Percentiles rank a stretch among this genome's conserved stretches.
These are phyloP conservation scores for Nemania sp. DNA, from an alignment of 2,329 filamentous ascomycete genomes.

Conservation along the genomic window DNA sequence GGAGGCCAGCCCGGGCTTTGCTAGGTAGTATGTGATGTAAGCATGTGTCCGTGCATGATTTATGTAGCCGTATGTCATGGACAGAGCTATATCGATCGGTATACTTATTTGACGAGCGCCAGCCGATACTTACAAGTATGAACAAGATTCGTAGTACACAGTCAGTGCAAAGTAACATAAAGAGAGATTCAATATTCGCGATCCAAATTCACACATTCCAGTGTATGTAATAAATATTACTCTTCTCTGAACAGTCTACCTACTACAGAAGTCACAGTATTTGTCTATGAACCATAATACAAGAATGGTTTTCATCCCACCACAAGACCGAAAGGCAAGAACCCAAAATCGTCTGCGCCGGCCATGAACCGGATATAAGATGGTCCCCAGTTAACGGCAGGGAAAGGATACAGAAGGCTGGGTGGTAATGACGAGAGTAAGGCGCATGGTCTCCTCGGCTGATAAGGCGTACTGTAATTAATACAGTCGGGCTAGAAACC, in stretches of 20 bases:
- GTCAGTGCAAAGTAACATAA: too few species aligned
- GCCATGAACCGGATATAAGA: slow-evolving; percentile 15
- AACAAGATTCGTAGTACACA: too few species aligned
- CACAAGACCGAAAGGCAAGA: background rate
- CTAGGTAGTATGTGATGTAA: slow-evolving; percentile 13
- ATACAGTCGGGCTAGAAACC: background rate
- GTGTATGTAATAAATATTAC: too few species aligned
- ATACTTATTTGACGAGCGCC: too few species aligned
- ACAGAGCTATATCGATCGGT: too few species aligned
- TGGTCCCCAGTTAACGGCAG: slow-evolving; percentile 1
- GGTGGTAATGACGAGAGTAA: slow-evolving; percentile 10
- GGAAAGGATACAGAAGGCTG: slow-evolving; percentile 19
- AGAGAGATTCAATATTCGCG: too few species aligned
- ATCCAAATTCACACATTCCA: too few species aligned
- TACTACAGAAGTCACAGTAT: too few species aligned
- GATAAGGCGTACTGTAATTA: background rate
- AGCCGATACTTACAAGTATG: too few species aligned
- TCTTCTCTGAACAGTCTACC: too few species aligned
- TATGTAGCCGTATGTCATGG: too few species aligned
- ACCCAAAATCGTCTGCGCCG: slow-evolving; percentile 3
- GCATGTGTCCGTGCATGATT: slow-evolving; percentile 13
- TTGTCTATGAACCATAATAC: too few species aligned
- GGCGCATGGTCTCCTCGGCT: slow-evolving; percentile 21
- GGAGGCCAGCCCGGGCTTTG: slow-evolving; percentile 13
- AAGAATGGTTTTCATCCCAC: background rate